Conservation (phyloP, 2,329 filamentous ascomycete genomes). For the Ophiostoma tasmaniense region DNA sequence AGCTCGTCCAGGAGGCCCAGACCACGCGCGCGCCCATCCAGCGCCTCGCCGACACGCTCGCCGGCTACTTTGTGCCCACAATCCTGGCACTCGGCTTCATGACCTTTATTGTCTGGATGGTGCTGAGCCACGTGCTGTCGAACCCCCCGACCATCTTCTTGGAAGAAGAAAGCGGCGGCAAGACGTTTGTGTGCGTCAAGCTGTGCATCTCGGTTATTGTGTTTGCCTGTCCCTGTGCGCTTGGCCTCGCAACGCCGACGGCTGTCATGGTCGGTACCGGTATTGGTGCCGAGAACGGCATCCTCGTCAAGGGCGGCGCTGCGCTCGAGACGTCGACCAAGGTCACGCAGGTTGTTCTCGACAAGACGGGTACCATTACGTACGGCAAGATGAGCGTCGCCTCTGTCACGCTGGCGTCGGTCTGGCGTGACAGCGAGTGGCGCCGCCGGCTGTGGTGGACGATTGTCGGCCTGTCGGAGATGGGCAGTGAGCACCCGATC, state of each 20-base stretch:
- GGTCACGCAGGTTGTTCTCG: slow-evolving; percentile 80
- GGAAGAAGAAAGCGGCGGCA: slow-evolving; percentile 71
- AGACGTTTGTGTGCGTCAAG: slow-evolving; percentile 93
- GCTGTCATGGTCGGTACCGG: slow-evolving; percentile 99
- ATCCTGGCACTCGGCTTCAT: slow-evolving; percentile 76
- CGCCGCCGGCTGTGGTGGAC: slow-evolving; percentile 82
- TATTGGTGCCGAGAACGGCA: slow-evolving; percentile 88
- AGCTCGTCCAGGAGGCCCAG: slow-evolving; percentile 95
- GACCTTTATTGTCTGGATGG: slow-evolving; percentile 90
- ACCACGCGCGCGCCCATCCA: slow-evolving; percentile 92
- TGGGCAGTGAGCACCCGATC: slow-evolving; percentile 91
- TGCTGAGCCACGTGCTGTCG: slow-evolving; percentile 75
- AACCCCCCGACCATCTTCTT: slow-evolving; percentile 86
- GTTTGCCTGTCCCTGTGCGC: slow-evolving; percentile 91
- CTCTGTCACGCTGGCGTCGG: slow-evolving; percentile 53
- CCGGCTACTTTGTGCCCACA: slow-evolving; percentile 86
- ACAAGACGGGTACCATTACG: slow-evolving; percentile 94
- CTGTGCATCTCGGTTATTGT: slow-evolving; percentile 98
- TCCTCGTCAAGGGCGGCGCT: slow-evolving; percentile 93
- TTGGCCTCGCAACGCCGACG: slow-evolving; percentile 92
- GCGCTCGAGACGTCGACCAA: slow-evolving; percentile 84
- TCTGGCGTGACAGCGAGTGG: slow-evolving; percentile 62
- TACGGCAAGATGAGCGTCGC: slow-evolving; percentile 93
- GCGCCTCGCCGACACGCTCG: slow-evolving; percentile 78
- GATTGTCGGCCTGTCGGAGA: slow-evolving; percentile 89